Conservation (phyloP, 1,284 basidiomycete species). For the Golubevia pallescens region DNA sequence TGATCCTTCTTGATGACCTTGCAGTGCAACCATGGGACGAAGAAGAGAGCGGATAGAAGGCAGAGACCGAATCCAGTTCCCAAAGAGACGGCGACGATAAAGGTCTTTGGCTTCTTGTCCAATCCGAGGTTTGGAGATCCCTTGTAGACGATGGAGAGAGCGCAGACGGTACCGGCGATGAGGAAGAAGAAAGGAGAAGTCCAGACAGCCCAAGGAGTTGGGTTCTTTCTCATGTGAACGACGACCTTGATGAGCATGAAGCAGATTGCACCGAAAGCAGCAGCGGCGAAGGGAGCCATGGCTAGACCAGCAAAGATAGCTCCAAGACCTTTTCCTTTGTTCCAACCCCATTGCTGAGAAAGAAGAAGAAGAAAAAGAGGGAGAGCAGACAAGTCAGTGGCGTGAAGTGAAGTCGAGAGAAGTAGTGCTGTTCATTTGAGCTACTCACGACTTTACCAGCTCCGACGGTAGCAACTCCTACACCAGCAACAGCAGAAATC, state of each 20-base stretch:
- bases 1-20: conserved; percentile 68
- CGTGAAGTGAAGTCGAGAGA: too few species aligned
- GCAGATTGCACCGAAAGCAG: conserved; percentile 66
- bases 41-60: conserved; percentile 66
- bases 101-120: conserved; percentile 59
- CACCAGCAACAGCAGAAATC: conserved; percentile 67
- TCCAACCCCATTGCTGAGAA: conserved; percentile 67
- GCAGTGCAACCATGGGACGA: conserved; percentile 67
- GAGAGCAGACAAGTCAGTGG: not conserved
- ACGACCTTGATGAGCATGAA: conserved; percentile 66
- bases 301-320: conserved; percentile 65
- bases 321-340: conserved; percentile 66
- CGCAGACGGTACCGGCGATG: conserved; percentile 31
- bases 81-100: conserved; percentile 66
- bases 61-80: conserved; percentile 66
- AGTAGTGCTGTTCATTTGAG: too few species aligned
- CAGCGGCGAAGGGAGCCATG: conserved; percentile 66
- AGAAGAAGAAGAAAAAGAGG: not conserved
- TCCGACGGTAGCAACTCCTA: conserved; percentile 67
- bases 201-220: conserved; percentile 61
- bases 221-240: conserved; percentile 65
- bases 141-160: conserved; percentile 61
- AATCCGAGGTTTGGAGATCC: conserved; percentile 67
- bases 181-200: conserved; percentile 67
- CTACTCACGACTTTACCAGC: conserved; percentile 47